Evolutionary conservation across 1,284 basidiomycete genomes (phyloP).

Genomic region (Ustilago curta): DNA sequence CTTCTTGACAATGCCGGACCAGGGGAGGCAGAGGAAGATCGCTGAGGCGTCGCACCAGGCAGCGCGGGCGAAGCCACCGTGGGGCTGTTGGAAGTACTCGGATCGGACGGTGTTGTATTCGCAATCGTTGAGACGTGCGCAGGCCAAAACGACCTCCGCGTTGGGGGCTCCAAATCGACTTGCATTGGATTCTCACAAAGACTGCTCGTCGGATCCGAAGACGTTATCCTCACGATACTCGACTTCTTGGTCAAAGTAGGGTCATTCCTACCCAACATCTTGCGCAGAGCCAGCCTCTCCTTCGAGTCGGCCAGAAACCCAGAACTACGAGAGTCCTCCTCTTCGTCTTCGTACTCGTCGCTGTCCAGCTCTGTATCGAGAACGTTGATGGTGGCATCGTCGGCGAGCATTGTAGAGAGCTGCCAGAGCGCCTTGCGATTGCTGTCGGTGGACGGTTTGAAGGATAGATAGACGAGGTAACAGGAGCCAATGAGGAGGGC

Average conservation of each 20-base stretch:
- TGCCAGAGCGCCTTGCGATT: constrained; percentile 31
- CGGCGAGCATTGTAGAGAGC: constrained; percentile 23
- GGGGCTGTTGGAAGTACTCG: constrained; percentile 12
- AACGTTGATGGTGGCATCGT: constrained; percentile 13
- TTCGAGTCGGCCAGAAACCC: constrained; percentile 36
- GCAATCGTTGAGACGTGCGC: constrained; percentile 11
- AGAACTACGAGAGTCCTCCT: constrained; percentile 15
- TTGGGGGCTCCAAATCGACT: constrained; percentile 48
- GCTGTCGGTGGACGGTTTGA: neutral
- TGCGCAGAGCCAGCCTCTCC: constrained; percentile 30
- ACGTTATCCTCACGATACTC: constrained; percentile 55
- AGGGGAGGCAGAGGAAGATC: constrained; percentile 14
- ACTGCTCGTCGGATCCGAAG: constrained; percentile 58
- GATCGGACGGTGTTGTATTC: constrained; percentile 6
- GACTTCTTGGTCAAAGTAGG: constrained; percentile 22
- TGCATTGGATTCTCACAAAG: constrained; percentile 57
- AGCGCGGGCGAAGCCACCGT: constrained; percentile 2
- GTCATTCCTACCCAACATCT: constrained; percentile 22
- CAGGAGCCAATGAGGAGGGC: neutral
- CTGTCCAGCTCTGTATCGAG: constrained; percentile 36
- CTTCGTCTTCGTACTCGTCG: constrained; percentile 52
- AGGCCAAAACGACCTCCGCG: constrained; percentile 34
- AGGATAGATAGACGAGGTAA: constrained; percentile 13
- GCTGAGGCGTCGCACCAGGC: neutral
- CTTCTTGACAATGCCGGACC: constrained; percentile 2